Evolutionary conservation across 2,329 filamentous ascomycete species (phyloP).

Genomic region (Leptodontidium sp.): DNA sequence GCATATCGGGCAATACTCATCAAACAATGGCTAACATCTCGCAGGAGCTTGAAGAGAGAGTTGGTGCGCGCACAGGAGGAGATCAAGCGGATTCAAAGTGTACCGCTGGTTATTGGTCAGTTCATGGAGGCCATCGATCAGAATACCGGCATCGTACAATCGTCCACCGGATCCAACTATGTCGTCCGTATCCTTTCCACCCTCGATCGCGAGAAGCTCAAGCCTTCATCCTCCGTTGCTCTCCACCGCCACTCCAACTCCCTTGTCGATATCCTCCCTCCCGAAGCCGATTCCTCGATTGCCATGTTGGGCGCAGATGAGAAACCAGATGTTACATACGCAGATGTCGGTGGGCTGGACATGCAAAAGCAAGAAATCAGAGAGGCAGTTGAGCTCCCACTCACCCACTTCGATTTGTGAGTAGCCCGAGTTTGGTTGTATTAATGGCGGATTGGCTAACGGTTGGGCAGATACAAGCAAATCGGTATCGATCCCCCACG

Average conservation of each 20-base stretch:
- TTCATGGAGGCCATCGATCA: conserved; percentile 99
- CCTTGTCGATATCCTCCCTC: conserved; percentile 97
- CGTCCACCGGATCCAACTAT: conserved; percentile 97
- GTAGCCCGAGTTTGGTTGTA: neutral
- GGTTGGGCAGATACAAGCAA: conserved; percentile 78
- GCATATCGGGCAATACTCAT: conserved; percentile 15
- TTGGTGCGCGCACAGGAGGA: conserved; percentile 97
- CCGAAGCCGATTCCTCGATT: conserved; percentile 97
- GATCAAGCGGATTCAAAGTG: conserved; percentile 99
- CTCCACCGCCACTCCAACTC: conserved; percentile 98
- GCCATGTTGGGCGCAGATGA: conserved; percentile 97
- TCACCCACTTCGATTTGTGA: conserved; percentile 89
- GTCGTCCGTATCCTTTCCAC: conserved; percentile 98
- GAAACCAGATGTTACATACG: conserved; percentile 98
- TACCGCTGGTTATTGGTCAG: conserved; percentile 96
- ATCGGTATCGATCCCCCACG: conserved; percentile 98
- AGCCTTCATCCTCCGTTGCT: conserved; percentile 96
- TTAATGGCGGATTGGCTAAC: neutral
- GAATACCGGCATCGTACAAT: conserved; percentile 98
- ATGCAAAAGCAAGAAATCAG: conserved; percentile 99
- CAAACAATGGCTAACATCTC: conserved; percentile 31
- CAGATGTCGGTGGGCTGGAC: conserved; percentile 95
- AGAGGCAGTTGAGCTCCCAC: conserved; percentile 93
- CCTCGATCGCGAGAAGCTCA: conserved; percentile 96
- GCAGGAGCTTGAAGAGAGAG: conserved; percentile 93